These are phyloP conservation scores for Cercophora samala DNA, from an alignment of 495 filamentous ascomycete species.

Conservation along the genomic window DNA sequence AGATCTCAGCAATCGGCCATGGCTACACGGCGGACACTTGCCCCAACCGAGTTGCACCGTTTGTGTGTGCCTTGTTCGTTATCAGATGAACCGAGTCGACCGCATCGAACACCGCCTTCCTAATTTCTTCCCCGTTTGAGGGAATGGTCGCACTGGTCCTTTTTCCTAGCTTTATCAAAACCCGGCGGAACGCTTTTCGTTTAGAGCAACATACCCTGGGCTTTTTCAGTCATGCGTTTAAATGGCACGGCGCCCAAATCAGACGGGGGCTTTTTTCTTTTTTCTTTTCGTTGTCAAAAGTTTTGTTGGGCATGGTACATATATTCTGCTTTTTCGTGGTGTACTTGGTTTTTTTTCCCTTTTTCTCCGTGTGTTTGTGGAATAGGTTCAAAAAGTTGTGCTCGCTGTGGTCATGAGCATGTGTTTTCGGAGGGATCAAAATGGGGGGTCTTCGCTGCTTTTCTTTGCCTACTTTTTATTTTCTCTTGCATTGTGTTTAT, in stretches of 20 bases:
- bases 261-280: conserved; percentile 17
- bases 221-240: neutral
- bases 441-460: neutral
- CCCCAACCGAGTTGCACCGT: neutral
- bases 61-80: neutral
- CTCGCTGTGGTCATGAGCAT: conserved; percentile 15
- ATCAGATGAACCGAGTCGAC: neutral
- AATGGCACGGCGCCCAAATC: neutral
- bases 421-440: conserved; percentile 12
- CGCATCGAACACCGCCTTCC: neutral
- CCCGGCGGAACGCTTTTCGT: conserved; percentile 5
- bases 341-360: conserved; percentile 2
- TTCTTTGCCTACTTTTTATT: conserved; percentile 7
- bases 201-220: conserved; percentile 11
- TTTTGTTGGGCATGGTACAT: conserved; percentile 23
- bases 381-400: conserved; percentile 23
- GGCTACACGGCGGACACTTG: neutral
- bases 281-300: conserved; percentile 24
- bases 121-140: neutral
- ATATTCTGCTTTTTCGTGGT: conserved; percentile 17
- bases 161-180: neutral
- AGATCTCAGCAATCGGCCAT: neutral
- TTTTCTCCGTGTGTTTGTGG: conserved; percentile 8
- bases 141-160: neutral
- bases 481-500: conserved; percentile 13